Evolutionary conservation across 257 asterid genomes (phyloP).

Genomic region (Cruciata laevipes): DNA sequence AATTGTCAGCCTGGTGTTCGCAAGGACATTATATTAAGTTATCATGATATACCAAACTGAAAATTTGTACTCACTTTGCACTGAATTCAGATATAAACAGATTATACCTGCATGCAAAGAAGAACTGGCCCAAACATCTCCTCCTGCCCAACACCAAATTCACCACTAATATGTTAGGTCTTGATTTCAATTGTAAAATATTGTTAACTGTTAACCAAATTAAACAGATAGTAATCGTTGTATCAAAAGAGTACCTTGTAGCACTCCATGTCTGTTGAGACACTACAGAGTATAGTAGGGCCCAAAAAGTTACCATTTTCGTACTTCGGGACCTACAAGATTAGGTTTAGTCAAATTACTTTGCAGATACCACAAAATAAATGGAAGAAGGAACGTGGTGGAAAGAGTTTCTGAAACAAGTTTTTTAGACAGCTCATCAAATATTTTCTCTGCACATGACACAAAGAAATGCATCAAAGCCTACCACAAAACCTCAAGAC

Average conservation of each 20-base stretch:
- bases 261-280: conserved; percentile 38
- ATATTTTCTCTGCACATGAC: background rate
- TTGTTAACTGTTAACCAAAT: conserved; percentile 8
- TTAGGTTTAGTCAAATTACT: conserved; percentile 3
- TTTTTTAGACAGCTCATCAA: no score
- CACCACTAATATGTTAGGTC: background rate
- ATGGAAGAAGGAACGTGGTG: background rate
- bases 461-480: background rate
- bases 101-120: conserved; percentile 44
- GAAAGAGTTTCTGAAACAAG: background rate
- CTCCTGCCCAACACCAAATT: conserved; percentile 26
- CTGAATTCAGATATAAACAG: background rate
- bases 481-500: background rate
- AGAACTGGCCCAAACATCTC: conserved; percentile 42
- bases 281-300: conserved; percentile 37
- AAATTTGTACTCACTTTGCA: background rate
- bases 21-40: conserved; percentile 9
- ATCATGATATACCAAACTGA: background rate
- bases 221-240: background rate
- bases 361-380: background rate
- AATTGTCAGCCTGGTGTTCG: conserved; percentile 30
- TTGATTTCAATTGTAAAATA: background rate
- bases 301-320: conserved; percentile 41
- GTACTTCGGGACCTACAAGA: conserved; percentile 36
- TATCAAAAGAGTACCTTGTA: conserved; percentile 30